phyloP scores from a whole-genome alignment of 169 alveolate genomes.

The Plasmodium vivax region DNA sequence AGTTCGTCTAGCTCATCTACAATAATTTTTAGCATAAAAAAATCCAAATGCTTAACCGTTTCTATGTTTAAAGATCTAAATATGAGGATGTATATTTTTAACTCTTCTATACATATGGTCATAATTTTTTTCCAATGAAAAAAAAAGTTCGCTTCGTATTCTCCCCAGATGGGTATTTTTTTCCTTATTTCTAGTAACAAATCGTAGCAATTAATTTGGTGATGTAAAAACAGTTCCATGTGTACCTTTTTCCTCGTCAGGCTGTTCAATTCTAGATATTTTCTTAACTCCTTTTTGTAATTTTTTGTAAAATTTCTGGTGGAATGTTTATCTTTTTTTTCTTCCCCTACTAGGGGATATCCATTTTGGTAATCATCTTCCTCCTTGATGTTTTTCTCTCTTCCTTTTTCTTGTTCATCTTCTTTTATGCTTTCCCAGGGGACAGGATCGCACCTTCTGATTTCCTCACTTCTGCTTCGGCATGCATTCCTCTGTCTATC shows the following conservation, averaged over 20 bases:
- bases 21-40: slow-evolving; percentile 45
- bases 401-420: not conserved
- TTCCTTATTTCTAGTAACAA: slow-evolving; percentile 81
- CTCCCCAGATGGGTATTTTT: slow-evolving; percentile 85
- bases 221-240: slow-evolving; percentile 71
- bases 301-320: not conserved
- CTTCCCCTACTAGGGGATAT: not conserved
- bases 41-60: slow-evolving; percentile 31
- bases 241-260: slow-evolving; percentile 26
- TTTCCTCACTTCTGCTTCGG: slow-evolving; percentile 10
- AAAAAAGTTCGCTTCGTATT: slow-evolving; percentile 78
- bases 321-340: not conserved
- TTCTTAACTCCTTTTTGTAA: not conserved
- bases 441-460: not conserved
- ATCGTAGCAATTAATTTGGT: slow-evolving; percentile 81
- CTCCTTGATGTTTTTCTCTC: not conserved
- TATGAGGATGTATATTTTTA: slow-evolving; percentile 56
- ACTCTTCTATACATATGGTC: slow-evolving; percentile 65
- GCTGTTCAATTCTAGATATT: slow-evolving; percentile 11
- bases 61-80: slow-evolving; percentile 41
- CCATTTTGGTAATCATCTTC: not conserved
- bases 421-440: not conserved
- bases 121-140: slow-evolving; percentile 83
- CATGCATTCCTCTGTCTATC: not conserved
- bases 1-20: slow-evolving; percentile 52